Evolutionary conservation across 2,329 filamentous ascomycete species (phyloP).

Genomic region (Grosmannia clavigera): DNA sequence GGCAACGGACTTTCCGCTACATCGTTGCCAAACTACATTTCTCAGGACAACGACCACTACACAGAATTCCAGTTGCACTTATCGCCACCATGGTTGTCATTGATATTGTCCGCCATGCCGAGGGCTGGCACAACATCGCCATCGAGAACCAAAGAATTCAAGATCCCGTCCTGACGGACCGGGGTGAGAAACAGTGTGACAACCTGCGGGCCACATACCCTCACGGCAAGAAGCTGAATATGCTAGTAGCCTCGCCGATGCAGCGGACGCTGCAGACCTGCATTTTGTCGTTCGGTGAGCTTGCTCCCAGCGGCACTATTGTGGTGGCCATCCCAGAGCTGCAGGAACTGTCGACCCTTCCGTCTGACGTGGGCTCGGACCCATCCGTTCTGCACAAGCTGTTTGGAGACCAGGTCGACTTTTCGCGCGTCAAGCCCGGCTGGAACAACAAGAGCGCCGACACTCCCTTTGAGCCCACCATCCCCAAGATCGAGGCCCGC

Average conservation of each 20-base stretch:
- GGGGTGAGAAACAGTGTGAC: conserved; percentile 65
- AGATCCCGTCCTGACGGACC: conserved; percentile 67
- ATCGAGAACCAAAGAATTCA: conserved; percentile 55
- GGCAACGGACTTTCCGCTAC: not conserved
- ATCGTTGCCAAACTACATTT: not conserved
- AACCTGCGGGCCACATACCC: conserved; percentile 51
- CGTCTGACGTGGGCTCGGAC: conserved; percentile 63
- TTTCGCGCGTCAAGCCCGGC: conserved; percentile 44
- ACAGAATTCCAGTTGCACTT: not conserved
- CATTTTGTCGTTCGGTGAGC: conserved; percentile 52
- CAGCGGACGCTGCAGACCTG: conserved; percentile 72
- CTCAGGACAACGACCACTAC: not conserved
- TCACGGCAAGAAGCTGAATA: conserved; percentile 49
- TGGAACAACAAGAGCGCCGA: conserved; percentile 58
- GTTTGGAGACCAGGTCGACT: conserved; percentile 51
- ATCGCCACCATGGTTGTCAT: conserved; percentile 20
- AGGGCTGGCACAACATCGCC: conserved; percentile 72
- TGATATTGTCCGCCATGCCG: conserved; percentile 60
- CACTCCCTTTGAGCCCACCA: conserved; percentile 32
- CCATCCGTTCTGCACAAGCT: conserved; percentile 42
- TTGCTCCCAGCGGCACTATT: conserved; percentile 29
- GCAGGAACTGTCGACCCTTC: conserved; percentile 64
- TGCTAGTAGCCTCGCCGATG: conserved; percentile 67
- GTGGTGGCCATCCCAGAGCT: conserved; percentile 60
- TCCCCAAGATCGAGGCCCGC: conserved; percentile 44